Percentiles rank a stretch among this genome's conserved stretches.
phyloP scores from a whole-genome alignment of 2,329 filamentous ascomycete genomes.

The Fusarium musae region DNA sequence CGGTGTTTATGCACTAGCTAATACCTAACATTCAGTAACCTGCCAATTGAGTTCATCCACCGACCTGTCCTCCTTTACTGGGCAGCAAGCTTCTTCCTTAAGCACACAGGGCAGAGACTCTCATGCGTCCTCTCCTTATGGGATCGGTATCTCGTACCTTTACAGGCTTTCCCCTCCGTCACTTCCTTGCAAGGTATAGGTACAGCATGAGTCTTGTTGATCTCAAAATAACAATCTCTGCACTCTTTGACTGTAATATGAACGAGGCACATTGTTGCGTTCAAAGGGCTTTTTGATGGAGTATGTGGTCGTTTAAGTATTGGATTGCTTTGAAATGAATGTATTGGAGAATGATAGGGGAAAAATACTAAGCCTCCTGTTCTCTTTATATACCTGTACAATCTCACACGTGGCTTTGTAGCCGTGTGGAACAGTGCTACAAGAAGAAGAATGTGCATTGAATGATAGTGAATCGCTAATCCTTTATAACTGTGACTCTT shows the following conservation, averaged over 20 bases:
- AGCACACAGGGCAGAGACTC: neutral
- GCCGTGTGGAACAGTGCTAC: accelerated
- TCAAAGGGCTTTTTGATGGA: neutral
- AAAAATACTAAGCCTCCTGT: accelerated
- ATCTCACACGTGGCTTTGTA: neutral
- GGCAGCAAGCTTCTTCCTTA: neutral
- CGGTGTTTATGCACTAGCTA: neutral
- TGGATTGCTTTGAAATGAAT: accelerated
- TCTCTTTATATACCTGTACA: neutral
- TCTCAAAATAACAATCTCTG: neutral
- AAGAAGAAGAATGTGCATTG: neutral
- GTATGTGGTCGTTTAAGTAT: neutral
- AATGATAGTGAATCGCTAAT: accelerated
- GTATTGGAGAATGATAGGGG: neutral
- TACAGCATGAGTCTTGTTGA: neutral
- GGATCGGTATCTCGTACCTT: neutral
- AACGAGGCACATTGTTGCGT: neutral
- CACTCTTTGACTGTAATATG: neutral
- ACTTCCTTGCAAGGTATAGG: neutral
- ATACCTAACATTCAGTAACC: accelerated
- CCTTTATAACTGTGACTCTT: accelerated
- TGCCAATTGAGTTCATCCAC: accelerated
- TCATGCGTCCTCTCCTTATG: neutral
- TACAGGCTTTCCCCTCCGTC: neutral
- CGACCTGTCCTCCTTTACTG: neutral